phyloP scores from a whole-genome alignment of 2,329 filamentous ascomycete genomes.

The Hymenoscyphus fructigenus region DNA sequence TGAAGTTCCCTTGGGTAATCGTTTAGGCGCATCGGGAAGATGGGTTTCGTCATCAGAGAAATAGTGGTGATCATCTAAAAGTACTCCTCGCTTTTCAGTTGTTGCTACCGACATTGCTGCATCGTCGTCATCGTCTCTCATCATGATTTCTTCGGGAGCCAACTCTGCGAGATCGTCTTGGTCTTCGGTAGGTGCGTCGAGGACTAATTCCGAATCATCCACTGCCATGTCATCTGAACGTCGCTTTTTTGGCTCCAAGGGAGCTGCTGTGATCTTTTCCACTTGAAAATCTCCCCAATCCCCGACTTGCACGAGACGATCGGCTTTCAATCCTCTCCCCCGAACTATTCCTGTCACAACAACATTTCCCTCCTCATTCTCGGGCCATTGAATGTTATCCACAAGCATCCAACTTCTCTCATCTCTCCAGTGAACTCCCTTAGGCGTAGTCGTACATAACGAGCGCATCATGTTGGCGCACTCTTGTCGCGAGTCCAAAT shows the following conservation, averaged over 20 bases:
- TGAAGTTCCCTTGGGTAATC: slow-evolving; percentile 86
- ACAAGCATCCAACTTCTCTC: slow-evolving; percentile 94
- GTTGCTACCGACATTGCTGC: slow-evolving; percentile 47
- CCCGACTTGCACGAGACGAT: slow-evolving; percentile 85
- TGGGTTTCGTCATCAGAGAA: slow-evolving; percentile 84
- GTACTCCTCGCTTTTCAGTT: slow-evolving; percentile 74
- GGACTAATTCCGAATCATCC: slow-evolving; percentile 57
- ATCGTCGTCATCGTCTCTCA: slow-evolving; percentile 68
- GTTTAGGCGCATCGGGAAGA: slow-evolving; percentile 62
- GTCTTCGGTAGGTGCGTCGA: slow-evolving; percentile 74
- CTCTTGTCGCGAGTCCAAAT: slow-evolving; percentile 83
- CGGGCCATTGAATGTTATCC: slow-evolving; percentile 74
- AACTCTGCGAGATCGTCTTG: slow-evolving; percentile 80
- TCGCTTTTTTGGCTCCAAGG: slow-evolving; percentile 59
- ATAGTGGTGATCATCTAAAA: slow-evolving; percentile 96
- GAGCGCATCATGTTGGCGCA: slow-evolving; percentile 88
- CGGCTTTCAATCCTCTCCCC: slow-evolving; percentile 83
- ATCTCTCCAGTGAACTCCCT: slow-evolving; percentile 93
- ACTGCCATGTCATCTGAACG: slow-evolving; percentile 68
- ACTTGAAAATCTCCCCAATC: slow-evolving; percentile 95
- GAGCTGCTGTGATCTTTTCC: slow-evolving; percentile 79
- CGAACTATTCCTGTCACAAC: slow-evolving; percentile 82
- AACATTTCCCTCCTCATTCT: slow-evolving; percentile 59
- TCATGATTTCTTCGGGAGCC: slow-evolving; percentile 80
- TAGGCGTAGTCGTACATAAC: slow-evolving; percentile 87